phyloP scores from a whole-genome alignment of 306 rosid species.

The Neltuma alba region DNA sequence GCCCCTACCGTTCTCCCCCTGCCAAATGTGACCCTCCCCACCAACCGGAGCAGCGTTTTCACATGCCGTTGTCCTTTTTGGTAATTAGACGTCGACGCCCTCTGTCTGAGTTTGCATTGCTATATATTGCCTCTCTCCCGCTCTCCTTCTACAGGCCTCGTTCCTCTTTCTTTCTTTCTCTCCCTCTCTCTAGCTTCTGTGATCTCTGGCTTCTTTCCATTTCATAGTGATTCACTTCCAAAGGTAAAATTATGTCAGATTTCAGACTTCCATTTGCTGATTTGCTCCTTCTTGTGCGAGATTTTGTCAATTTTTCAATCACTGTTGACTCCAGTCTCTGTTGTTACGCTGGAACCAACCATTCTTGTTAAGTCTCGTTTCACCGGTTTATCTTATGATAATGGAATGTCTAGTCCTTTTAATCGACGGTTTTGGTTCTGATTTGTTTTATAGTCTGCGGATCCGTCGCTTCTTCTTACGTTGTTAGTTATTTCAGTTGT shows the following conservation, averaged over 20 bases:
- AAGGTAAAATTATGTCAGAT: slow-evolving; percentile 25
- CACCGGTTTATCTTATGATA: neutral
- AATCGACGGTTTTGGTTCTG: slow-evolving; percentile 28
- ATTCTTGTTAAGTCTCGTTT: neutral
- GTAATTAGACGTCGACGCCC: slow-evolving; percentile 26
- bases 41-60: slow-evolving; percentile 27
- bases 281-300: neutral
- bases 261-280: slow-evolving; percentile 28
- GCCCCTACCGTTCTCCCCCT: slow-evolving; percentile 18
- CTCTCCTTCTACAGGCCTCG: slow-evolving; percentile 33
- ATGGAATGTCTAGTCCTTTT: slow-evolving; percentile 1
- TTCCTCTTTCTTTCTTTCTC: neutral
- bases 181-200: neutral
- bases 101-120: slow-evolving; percentile 41
- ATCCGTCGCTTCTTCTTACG: slow-evolving; percentile 45
- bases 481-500: neutral
- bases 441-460: slow-evolving; percentile 27
- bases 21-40: slow-evolving; percentile 26
- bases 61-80: slow-evolving; percentile 37
- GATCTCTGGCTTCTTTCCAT: neutral
- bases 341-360: slow-evolving; percentile 29
- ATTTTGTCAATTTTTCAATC: slow-evolving; percentile 17
- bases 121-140: slow-evolving; percentile 41
- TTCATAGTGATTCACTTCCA: slow-evolving; percentile 28
- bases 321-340: slow-evolving; percentile 6